Base-by-base conservation (phyloP, 164 flowering plant species). In the Tinospora cordifolia region DNA sequence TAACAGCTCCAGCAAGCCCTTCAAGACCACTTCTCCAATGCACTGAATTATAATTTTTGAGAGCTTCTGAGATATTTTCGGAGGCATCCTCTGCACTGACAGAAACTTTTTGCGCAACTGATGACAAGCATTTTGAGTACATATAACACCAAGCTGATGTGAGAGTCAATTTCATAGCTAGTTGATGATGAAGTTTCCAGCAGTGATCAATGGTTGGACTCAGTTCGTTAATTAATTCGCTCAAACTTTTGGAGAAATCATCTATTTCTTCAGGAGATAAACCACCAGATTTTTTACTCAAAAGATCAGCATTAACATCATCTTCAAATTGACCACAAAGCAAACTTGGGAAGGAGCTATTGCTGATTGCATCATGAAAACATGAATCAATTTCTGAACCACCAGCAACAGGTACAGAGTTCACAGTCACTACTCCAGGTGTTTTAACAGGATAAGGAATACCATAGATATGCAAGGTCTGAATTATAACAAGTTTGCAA, bases 171-270 rank as follows among this genome's bases (percentile, higher is more conserved):
- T 83, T 90, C 74, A 77, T 86, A 24, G 90, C 81, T 74, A 92
- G 77, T 40, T 82, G 87, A 77, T 65, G 87, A 78, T 92, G 94
- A 71, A 90, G 82, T 74, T 82, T 88, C 90, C 94, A 90, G 75
- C 91, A 90, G 8, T 44, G 81, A 65, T 92, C 96, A 64, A 89
- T 58, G n/a, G 87, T 77, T 67, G 84, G 84, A 75, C 57, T 36
- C 67, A 90, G 88, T 78, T 85, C 86, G 51, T 70, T 65, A 69
- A 88, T 79, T 34, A 92, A 77, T 67, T 19, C 63, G 65, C 87
- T 87, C 62, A 92, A 77, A 69, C 79, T 80, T 65, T 75, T 68
- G 51, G 76, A 76, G 17, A 90, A 86, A 7, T 69, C 77, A 51
- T 71, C 82, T 46, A 82, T 70, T 77, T 89, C 94, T 54, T 84